Percentiles rank a stretch among this genome's conserved stretches.
phyloP scores from a whole-genome alignment of 73 alveolate species.

The Stentor roeselii region DNA sequence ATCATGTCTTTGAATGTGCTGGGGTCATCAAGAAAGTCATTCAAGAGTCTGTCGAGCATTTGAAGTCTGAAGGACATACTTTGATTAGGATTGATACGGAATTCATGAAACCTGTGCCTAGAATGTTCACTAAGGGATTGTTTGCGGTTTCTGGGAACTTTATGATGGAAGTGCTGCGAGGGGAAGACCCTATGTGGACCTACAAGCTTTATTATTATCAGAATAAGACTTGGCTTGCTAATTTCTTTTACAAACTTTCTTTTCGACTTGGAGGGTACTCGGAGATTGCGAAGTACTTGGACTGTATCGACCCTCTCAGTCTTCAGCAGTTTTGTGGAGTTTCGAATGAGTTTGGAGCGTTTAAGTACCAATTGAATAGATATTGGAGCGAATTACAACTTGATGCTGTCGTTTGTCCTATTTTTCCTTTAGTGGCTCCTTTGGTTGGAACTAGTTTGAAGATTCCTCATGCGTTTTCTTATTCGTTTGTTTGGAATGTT shows the following conservation, averaged over 20 bases:
- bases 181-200: constrained; percentile 15
- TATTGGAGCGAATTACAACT: constrained; percentile 42
- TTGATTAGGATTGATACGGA: background rate
- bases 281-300: background rate
- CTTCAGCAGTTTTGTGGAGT: constrained; percentile 15
- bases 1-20: background rate
- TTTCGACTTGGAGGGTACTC: background rate
- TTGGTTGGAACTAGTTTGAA: constrained; percentile 41
- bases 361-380: constrained; percentile 31
- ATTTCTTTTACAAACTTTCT: background rate
- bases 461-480: constrained; percentile 30
- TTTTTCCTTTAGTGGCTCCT: constrained; percentile 53
- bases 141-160: constrained; percentile 7
- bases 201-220: background rate
- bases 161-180: constrained; percentile 13
- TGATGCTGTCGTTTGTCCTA: constrained; percentile 61
- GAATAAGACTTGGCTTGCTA: background rate
- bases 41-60: background rate
- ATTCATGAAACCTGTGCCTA: constrained; percentile 3
- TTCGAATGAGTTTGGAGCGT: background rate
- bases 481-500: constrained; percentile 37
- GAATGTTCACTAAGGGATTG: background rate
- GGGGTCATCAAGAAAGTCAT: background rate
- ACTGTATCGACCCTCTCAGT: background rate
- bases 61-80: background rate